Evolutionary conservation across 805 yeast genomes (phyloP), one percentile per base, ranked within the genome.

Genomic region (Cyberlindnera subsufficiens): DNA sequence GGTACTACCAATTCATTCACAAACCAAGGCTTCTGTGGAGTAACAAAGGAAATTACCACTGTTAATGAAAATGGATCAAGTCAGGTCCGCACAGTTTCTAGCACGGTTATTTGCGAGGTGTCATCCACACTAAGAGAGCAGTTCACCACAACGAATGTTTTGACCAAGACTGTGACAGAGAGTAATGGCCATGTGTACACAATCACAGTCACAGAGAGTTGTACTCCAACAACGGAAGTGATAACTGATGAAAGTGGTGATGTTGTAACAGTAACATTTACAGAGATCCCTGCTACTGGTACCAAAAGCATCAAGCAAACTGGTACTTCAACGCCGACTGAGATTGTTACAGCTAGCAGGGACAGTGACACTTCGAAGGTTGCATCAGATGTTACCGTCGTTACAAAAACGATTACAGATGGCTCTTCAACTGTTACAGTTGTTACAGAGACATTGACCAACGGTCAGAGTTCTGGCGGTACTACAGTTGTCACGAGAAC

Each of bases 1-100:
- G 49, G 38, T 14, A 34, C 50, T 11, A 45, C 46, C 13, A 41
- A 44, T 33, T 43, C 52, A 5, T 44, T 44, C 19, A 37, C 40
- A 10, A 43, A 43, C 18, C 49, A 43, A 37, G 47, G 49, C 2
- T 45, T 35, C 41, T 48, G 52, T 43, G 49, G 43, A 17, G 39
- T 48, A 30, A 48, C 47, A 7, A 45, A 32, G 20, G 30, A 22
- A 18, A n/a, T 27, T 18, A 48, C 43, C 5, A 35, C 43, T n/a
- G 47, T 45, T 27, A 43, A 37, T 16, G 37, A 35, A 14, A 5
- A 22, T 17, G 47, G 49, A 3, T 29, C 40, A 4, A 32, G 46
- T 14, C 14, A 11, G 10, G 34, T 42, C 3, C 11, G 15, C 10
- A 41, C 49, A 25, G 47, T 42, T 3, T 33, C 38, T 3, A 42